These are phyloP conservation scores for Hericium erinaceus DNA, from an alignment of 768 basidiomycete species.

Conservation along the genomic window DNA sequence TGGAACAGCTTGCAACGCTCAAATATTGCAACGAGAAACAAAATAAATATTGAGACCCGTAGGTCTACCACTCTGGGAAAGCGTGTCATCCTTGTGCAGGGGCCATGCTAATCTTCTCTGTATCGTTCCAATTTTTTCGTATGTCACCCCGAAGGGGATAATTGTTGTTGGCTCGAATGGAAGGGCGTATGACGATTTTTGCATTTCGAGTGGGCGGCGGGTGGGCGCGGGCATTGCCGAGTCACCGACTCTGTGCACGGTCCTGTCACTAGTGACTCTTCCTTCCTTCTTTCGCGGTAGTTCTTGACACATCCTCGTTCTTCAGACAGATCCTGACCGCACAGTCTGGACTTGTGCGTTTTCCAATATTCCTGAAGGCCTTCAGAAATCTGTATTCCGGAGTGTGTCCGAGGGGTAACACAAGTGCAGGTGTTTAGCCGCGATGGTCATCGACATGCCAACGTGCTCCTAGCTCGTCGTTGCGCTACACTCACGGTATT, in stretches of 20 bases:
- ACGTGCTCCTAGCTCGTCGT: no score
- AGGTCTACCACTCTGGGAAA: conserved; percentile 79
- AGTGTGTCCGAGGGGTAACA: no score
- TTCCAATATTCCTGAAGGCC: neutral
- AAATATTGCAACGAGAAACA: neutral
- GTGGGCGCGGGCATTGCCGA: neutral
- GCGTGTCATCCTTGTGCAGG: conserved; percentile 99
- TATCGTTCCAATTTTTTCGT: conserved; percentile 99
- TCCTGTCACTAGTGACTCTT: neutral
- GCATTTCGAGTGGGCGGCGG: neutral
- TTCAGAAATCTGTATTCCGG: neutral
- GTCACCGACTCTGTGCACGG: neutral
- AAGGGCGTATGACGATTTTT: neutral
- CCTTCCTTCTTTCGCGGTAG: neutral
- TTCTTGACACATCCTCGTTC: neutral
- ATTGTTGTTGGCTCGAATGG: neutral
- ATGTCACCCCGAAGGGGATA: conserved; percentile 89
- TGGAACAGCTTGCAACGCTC: neutral
- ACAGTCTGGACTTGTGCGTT: neutral
- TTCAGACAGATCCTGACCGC: neutral
- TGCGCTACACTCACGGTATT: no score
- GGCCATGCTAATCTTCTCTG: conserved; percentile 99
- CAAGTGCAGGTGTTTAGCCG: no score
- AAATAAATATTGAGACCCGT: conserved; percentile 31
- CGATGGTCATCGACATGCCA: no score